These are phyloP conservation scores for Cordyceps cicadae DNA, from an alignment of 2,329 filamentous ascomycete species.

Conservation along the genomic window DNA sequence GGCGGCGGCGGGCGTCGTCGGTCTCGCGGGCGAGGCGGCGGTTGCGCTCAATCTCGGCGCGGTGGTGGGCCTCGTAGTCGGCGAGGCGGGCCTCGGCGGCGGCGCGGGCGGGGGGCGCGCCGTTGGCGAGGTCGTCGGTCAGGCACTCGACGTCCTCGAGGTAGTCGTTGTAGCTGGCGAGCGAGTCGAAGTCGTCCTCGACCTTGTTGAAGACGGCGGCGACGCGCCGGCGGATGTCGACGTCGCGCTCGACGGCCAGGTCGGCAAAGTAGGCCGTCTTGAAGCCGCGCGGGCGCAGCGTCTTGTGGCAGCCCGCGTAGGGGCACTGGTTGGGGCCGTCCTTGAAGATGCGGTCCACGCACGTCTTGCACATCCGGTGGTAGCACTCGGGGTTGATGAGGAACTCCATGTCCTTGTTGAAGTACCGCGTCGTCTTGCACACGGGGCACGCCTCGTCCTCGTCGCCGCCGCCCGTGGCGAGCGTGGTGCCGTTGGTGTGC, in stretches of 20 bases:
- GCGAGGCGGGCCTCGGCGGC: conserved; percentile 37
- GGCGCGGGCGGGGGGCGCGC: conserved; percentile 53
- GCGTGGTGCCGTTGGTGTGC: conserved; percentile 1
- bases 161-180: conserved; percentile 85
- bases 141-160: conserved; percentile 86
- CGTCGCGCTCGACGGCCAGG: conserved; percentile 79
- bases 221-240: conserved; percentile 79
- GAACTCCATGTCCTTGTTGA: conserved; percentile 89
- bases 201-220: conserved; percentile 75
- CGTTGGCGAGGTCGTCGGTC: conserved; percentile 77
- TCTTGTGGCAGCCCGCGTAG: conserved; percentile 79
- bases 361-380: conserved; percentile 96
- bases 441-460: conserved; percentile 79
- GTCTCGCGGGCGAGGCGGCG: conserved; percentile 44
- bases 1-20: conserved; percentile 43
- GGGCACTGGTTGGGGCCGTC: conserved; percentile 88
- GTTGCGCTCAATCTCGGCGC: conserved; percentile 57
- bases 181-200: conserved; percentile 82
- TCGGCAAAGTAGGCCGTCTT: conserved; percentile 85
- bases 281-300: conserved; percentile 77
- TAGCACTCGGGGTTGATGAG: conserved; percentile 98
- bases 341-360: conserved; percentile 89
- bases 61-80: conserved; percentile 66
- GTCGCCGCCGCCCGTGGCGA: conserved; percentile 19
- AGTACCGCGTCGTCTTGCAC: conserved; percentile 93